Evolutionary conservation across 1,284 basidiomycete genomes (phyloP), one percentile per base, ranked within the genome.

Genomic region (Moesziomyces parantarcticus): DNA sequence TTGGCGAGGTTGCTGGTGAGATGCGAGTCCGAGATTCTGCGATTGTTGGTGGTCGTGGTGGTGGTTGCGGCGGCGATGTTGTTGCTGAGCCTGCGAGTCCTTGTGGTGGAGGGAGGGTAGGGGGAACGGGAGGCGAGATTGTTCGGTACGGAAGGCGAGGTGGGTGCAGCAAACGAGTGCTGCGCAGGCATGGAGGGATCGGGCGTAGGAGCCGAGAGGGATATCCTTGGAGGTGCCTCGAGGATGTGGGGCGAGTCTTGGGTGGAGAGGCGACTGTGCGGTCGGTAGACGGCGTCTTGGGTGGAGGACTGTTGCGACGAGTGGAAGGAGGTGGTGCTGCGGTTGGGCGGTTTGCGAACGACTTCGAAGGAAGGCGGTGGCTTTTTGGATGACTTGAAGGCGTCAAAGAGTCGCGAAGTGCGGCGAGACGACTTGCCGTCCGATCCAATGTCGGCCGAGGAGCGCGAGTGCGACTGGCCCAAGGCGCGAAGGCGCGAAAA

Each of bases 281-380:
- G 34, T n/a, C 53, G 50, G 13, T 52, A 41, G 5, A 49, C 3
- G 39, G 64, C 61, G 2, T 44, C 39, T 6, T 50, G 46, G 10
- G 61, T 52, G 20, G 61, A 60, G 20, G 55, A 40, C 16, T 57
- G 54, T 23, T 50, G 57, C 0, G 29, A 40, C 5, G 71, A 59
- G 23, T 69, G 62, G 40, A 65, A 64, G 10, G 60, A 61, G 34
- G 55, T 47, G 20, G 58, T 62, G 53, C 71, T 69, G 49, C 58
- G 65, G 29, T 56, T 68, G 14, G 55, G 57, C 9, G 71, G 66
- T 50, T 74, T 74, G 49, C 71, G 65, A 34, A 74, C 55, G n/a
- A 74, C 71, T 34, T 74, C 55, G 32, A 74, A 74, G 7, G 71
- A 61, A 5, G 65, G 59, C 3, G 50, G 20, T 7, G 57, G 61